Conservation (phyloP, 2,329 filamentous ascomycete genomes). For the Penicillium sp. region DNA sequence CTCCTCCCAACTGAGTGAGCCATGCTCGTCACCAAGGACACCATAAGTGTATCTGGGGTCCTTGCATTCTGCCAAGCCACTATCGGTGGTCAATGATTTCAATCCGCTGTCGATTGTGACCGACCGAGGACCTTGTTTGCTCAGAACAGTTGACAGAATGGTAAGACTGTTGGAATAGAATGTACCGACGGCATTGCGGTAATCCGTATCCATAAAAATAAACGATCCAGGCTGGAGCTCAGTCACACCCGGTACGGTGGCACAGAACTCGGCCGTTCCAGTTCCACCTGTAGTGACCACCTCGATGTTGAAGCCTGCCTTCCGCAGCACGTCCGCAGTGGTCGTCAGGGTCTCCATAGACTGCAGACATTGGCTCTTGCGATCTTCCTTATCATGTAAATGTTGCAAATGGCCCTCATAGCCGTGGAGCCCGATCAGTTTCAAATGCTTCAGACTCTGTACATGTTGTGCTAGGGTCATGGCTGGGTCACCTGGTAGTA, state of each 20-base stretch:
- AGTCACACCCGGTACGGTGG: constrained; percentile 51
- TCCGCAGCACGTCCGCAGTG: constrained; percentile 46
- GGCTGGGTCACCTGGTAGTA: constrained; percentile 45
- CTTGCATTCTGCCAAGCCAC: constrained; percentile 52
- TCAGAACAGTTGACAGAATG: constrained; percentile 51
- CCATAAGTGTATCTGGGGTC: constrained; percentile 46
- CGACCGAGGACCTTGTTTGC: constrained; percentile 45
- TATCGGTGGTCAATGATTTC: constrained; percentile 55
- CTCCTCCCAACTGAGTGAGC: constrained; percentile 49
- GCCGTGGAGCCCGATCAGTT: constrained; percentile 52
- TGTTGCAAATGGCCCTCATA: constrained; percentile 58
- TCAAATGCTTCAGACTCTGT: constrained; percentile 38
- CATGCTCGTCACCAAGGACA: constrained; percentile 53
- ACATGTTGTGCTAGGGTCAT: constrained; percentile 44
- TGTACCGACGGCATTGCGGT: constrained; percentile 53
- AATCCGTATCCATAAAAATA: constrained; percentile 60
- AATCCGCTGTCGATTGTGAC: constrained; percentile 54
- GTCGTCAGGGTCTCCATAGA: constrained; percentile 48
- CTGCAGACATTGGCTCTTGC: constrained; percentile 46
- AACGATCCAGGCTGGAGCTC: constrained; percentile 58
- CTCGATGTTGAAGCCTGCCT: constrained; percentile 46
- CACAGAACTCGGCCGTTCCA: constrained; percentile 56
- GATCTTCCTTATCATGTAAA: constrained; percentile 46
- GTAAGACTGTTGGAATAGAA: constrained; percentile 53
- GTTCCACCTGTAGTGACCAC: constrained; percentile 56